Evolutionary conservation across 2,329 filamentous ascomycete species (phyloP), one percentile per base, ranked within the genome.

Genomic region (Ceratocystis cubensis): DNA sequence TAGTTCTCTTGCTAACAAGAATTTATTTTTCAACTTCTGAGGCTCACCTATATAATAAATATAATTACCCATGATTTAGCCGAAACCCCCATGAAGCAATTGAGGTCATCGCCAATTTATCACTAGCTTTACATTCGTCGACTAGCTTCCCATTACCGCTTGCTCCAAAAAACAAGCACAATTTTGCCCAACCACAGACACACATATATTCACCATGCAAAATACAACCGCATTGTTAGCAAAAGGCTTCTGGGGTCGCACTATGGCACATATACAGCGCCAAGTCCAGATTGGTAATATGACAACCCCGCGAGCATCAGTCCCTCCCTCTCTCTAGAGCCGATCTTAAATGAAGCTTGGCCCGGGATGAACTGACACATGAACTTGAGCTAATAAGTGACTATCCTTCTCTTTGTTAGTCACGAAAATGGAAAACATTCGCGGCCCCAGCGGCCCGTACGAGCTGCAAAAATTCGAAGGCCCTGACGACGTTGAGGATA

Each of bases 381-480:
- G 37, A 25, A 13, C 25, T 4, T 17, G 33, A 2, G 25, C 30
- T 63, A 46, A 28, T 37, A 3, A 30, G 57, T 17, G 57, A 45
- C 65, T 25, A 41, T 2, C 13, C 6, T 6, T 45, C 15, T 8
- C 3, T 4, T 20, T 28, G 1, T 44, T 72, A 91, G 89, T 84
- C 46, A 75, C 89, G 70, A 88, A 82, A 64, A 79, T 88, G 71
- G 88, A 92, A 75, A 86, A 82, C 63, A 79, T 91, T 71, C 85
- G 84, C 70, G 81, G 81, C 30, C 83, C 88, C 28, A 80, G 79
- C 1, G 83, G 82, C 28, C 86, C 88, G 1, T 84, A 83, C 68
- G 78, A 81, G 5, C 80, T 94, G 44, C 82, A 87, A 72, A 77
- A 79, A 70, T 93, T 93, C 76, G 77, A 81, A 71, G 71, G 73